These are phyloP conservation scores for Diophrys appendiculata DNA, from an alignment of 73 alveolate genomes.

Conservation along the genomic window DNA sequence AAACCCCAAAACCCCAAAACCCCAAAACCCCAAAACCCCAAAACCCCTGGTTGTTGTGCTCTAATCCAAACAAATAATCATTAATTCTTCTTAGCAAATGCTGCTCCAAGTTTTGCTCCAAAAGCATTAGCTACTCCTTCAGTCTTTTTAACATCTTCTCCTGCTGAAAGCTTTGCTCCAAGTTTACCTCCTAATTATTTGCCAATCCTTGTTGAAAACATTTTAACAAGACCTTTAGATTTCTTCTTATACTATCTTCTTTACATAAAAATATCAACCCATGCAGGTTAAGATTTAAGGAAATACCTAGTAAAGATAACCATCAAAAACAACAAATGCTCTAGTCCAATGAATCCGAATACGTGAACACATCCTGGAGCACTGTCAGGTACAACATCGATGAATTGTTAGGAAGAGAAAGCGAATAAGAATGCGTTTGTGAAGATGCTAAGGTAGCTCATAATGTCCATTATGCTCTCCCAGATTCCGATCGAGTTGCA, in stretches of 20 bases:
- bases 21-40: too few relatives aligned
- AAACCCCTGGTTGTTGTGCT: too few relatives aligned
- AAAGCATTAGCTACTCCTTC: too few relatives aligned
- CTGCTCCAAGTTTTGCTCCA: too few relatives aligned
- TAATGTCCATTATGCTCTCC: conserved; percentile 40
- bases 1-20: too few relatives aligned
- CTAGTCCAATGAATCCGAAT: conserved; percentile 28
- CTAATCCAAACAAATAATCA: too few relatives aligned
- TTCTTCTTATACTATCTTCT: conserved; percentile 16
- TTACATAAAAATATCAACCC: conserved; percentile 45
- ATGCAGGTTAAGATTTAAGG: conserved; percentile 24
- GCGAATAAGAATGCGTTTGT: conserved; percentile 54
- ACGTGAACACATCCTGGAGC: background rate
- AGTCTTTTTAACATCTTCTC: background rate
- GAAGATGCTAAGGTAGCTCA: conserved; percentile 41
- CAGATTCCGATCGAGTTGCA: conserved; percentile 50
- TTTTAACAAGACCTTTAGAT: background rate
- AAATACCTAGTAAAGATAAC: conserved; percentile 21
- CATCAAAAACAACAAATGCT: conserved; percentile 36
- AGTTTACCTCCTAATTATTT: background rate
- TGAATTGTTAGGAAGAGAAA: conserved; percentile 32
- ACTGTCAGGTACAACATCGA: background rate
- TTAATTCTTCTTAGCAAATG: too few relatives aligned
- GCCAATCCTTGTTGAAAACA: background rate
- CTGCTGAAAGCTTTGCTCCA: background rate